Evolutionary conservation across 805 yeast species (phyloP), one percentile per base, ranked within the genome.

Genomic region (Lipomyces spencermartinsiae): DNA sequence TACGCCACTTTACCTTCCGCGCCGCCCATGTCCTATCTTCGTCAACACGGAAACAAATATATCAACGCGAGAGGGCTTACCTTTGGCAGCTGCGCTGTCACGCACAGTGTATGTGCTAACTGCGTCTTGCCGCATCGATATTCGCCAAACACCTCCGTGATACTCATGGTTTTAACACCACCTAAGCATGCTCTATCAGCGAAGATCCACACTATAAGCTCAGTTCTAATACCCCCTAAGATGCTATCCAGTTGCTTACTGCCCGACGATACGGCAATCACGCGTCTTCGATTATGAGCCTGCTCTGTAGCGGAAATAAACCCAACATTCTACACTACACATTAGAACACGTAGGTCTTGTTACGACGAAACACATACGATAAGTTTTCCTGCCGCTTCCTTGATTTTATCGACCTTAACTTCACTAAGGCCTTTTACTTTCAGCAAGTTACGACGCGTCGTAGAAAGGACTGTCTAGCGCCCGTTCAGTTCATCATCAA

Each of bases 41-140:
- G 10, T 25, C 19, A 62, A 29, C 8, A 46, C n/a, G 19, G 43
- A n/a, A 61, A 3, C 43, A 33, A 25, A 3, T 1, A 19, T 53
- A 9, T 1, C 25, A 10, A 29, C 25, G 9, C 22, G 5, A 51
- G 51, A 8, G 22, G 29, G 9, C 25, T 6, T 22, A 67, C 71
- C 59, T 56, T 66, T 4, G 74, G 92, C 66, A 90, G 77, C 75
- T 90, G 94, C 53, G 92, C 83, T 1, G 93, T 88, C 12, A 90
- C 92, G 63, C 93, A 89, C 65, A 90, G 80, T 0, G 94, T 90
- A 76, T 90, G 94, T 29, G 93, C 88, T 76, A 90, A 78, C 76
- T 90, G 94, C n/a, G 93, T 89, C 74, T 90, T 90, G 54, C 94
- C 94, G 65, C 93, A 89, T 75, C 94, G 81, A 73, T 88, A 90